These are phyloP conservation scores for Amanita rubescens DNA, from an alignment of 768 basidiomycete species.

Conservation along the genomic window DNA sequence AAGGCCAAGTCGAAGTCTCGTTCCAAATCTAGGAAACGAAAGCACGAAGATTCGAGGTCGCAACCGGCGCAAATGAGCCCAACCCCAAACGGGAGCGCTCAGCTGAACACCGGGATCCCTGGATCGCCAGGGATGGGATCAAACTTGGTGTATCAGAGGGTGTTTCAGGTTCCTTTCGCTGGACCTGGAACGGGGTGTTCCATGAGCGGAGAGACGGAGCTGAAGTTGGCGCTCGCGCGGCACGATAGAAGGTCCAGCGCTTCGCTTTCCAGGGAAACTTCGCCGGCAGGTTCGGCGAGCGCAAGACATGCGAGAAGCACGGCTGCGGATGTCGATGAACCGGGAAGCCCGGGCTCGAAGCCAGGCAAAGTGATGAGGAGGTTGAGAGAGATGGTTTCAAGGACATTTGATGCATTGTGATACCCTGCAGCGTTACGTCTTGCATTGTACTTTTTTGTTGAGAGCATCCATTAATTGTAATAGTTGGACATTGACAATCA, in stretches of 20 bases:
- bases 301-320: neutral
- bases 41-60: neutral
- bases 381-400: conserved; percentile 23
- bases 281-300: neutral
- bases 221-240: conserved; percentile 47
- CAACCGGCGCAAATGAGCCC: neutral
- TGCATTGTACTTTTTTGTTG: too few species aligned
- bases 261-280: conserved; percentile 7
- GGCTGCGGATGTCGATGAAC: neutral
- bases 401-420: neutral
- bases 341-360: conserved; percentile 12
- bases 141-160: neutral
- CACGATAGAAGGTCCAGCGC: conserved; percentile 8
- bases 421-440: too few species aligned
- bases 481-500: too few species aligned
- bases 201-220: conserved; percentile 52
- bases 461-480: too few species aligned
- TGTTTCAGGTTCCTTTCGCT: neutral
- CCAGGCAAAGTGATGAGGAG: conserved; percentile 25
- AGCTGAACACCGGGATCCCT: neutral
- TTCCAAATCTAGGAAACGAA: neutral
- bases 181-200: conserved; percentile 36
- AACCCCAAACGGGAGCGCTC: too few species aligned
- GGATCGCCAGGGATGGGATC: neutral
- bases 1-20: neutral